phyloP scores from a whole-genome alignment of 2,329 filamentous ascomycete species.

The Leptographium wingfieldii region DNA sequence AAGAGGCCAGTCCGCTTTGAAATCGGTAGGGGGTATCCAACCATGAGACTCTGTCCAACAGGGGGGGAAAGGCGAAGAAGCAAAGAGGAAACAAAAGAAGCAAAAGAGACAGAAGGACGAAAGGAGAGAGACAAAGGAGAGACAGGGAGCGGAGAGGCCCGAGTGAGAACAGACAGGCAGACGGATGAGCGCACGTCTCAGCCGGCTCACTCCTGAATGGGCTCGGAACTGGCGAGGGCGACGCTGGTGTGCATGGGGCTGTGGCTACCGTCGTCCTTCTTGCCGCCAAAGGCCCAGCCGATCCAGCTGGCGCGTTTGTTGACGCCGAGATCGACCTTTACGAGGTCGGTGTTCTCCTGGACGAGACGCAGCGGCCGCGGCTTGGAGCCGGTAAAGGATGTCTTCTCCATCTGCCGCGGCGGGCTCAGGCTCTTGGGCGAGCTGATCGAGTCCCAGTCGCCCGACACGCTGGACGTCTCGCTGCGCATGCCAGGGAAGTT shows the following conservation, averaged over 20 bases:
- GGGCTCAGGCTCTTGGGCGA: slow-evolving; percentile 34
- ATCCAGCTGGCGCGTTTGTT: slow-evolving; percentile 55
- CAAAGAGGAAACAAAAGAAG: background rate
- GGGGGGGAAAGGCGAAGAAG: background rate
- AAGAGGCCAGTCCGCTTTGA: background rate
- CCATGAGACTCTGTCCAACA: background rate
- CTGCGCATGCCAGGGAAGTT: slow-evolving; percentile 64
- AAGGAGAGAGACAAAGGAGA: background rate
- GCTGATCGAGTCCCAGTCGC: slow-evolving; percentile 44
- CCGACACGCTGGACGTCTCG: slow-evolving; percentile 51
- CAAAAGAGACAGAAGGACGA: background rate
- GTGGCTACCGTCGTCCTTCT: slow-evolving; percentile 29
- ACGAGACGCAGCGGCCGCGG: slow-evolving; percentile 78
- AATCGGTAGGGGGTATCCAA: slow-evolving; percentile 4
- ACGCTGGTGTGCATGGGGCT: background rate
- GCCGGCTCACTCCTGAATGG: slow-evolving; percentile 8
- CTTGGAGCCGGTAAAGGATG: slow-evolving; percentile 54
- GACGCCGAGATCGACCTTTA: slow-evolving; percentile 27
- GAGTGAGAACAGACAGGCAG: background rate
- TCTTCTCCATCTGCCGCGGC: slow-evolving; percentile 41
- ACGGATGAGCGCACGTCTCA: background rate
- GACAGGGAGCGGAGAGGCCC: background rate
- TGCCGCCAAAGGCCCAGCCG: slow-evolving; percentile 40
- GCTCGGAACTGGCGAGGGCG: background rate
- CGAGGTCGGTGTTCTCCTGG: slow-evolving; percentile 54